Evolutionary conservation across 192 early-diverging fungal genomes (phyloP), one percentile per base, ranked within the genome.

Genomic region (Backusella sp.): DNA sequence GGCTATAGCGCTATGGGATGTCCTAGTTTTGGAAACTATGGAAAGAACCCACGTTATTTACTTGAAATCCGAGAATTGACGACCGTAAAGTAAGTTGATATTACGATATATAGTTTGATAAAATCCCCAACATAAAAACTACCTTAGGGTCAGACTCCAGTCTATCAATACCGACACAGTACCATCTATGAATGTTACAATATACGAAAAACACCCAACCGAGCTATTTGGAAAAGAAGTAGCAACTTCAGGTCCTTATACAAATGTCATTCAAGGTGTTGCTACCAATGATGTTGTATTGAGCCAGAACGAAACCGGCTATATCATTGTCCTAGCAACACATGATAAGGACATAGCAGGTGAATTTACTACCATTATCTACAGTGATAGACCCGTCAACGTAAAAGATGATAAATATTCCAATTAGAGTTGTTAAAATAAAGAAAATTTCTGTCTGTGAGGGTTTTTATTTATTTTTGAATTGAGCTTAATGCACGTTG

Each of bases 1-100:
- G 90, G 90, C 2, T 82, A 87, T 23, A 88, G 78, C 73, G 87
- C 90, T 30, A 86, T 89, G 88, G 91, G 92, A 2, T 86, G 85
- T 42, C 84, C 85, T 42, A 82, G 83, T 36, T 84, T 88, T 34
- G 82, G 84, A 39, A 82, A 85, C 49, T 92, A 86, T 53, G 75
- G 78, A 19, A 82, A 83, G 74, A 93, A 91, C 72, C 92, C 94
- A n/a, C 86, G 88, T 28, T 95, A 91, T 74, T 80, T 88, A 9
- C 83, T 95, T 34, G 84, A 87, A 17, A 79, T 91, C 8, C 77
- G 82, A 3, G 85, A 85, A 62, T 75, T 87, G 77, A 92, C 91
- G 1, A 83, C 78, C 0, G 77, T 95, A 19, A 84, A 88, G 86
- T 91, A 84, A 77, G 79, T 71, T 1, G 0, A 59, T 12, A 3